Evolutionary conservation across 331 rosid genomes (phyloP), one percentile per base, ranked within the genome.

Genomic region (Ulmus americana): DNA sequence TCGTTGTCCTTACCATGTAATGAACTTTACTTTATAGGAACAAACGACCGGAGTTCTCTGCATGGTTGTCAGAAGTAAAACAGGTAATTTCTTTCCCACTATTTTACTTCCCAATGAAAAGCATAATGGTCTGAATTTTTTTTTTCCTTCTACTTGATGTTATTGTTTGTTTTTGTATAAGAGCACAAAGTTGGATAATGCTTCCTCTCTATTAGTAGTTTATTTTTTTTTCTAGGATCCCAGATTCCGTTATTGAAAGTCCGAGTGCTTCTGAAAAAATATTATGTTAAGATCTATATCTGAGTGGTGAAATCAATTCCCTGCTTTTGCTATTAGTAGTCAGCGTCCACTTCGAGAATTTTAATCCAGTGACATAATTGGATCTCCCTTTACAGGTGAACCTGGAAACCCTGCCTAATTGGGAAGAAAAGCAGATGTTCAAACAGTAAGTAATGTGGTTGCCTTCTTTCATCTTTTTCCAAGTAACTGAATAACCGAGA

Each of bases 351-450:
- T n/a, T 20, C 50, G 49, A 70, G 55, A 18, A 16, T 42, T 42
- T 47, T 7, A 16, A 45, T 70, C 15, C 45, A 10, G 48, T 16
- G 70, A 67, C 50, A 52, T 77, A 42, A 28, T 70, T 57, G 28
- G 15, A 72, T 48, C 16, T 68, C 50, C 39, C 54, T 61, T 69
- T 35, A 67, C 72, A 91, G 97, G 91, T 90, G 78, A 94, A 94
- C 79, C 62, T 94, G 76, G 99, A 89, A 87, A 77, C 78, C 67
- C 73, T 87, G 58, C 63, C 99, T 14, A 94, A 90, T 80, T 90
- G 97, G 97, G 97, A 94, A 80, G 99, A 94, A 79, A 94, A 90
- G 76, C 91, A 89, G 81, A 90, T 87, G 95, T 94, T 90, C 76
- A 90, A 94, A 82, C 76, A 79, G 97, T 90, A 79, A 82, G 95